These are phyloP conservation scores for Naganishia cerealis DNA, from an alignment of 1,284 basidiomycete species.

Conservation along the genomic window DNA sequence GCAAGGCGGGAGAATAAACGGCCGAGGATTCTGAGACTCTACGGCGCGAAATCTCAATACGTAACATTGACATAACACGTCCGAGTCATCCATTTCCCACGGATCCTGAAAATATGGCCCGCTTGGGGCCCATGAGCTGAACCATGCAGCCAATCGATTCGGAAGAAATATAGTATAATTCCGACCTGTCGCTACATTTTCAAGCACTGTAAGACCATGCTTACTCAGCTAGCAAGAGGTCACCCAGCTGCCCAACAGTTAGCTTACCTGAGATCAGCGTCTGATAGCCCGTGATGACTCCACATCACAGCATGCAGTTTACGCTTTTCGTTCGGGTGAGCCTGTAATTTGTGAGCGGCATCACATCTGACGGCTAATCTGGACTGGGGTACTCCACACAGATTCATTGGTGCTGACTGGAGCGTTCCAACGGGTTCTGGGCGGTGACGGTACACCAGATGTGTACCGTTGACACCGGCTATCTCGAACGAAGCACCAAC, in stretches of 20 bases:
- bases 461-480: neutral
- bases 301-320: no score
- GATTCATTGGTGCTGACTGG: neutral
- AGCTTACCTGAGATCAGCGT: neutral
- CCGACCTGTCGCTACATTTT: neutral
- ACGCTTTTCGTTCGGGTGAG: no score
- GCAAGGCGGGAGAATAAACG: slow-evolving; percentile 38
- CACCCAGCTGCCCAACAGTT: neutral
- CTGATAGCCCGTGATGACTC: no score
- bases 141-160: neutral
- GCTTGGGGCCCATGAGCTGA: no score
- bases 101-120: neutral
- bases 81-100: neutral
- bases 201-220: neutral
- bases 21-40: slow-evolving; percentile 33
- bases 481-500: neutral
- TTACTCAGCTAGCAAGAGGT: neutral
- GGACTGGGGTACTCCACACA: no score
- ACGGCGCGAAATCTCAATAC: neutral
- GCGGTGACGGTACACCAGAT: neutral
- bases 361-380: no score
- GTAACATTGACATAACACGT: neutral
- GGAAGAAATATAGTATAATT: neutral
- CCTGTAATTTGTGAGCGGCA: no score
- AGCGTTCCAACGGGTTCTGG: neutral